A percentile compares a stretch with the other conserved stretches of the same genome.
phyloP scores from a whole-genome alignment of 805 yeast species.

The Cyberlindnera amylophila region DNA sequence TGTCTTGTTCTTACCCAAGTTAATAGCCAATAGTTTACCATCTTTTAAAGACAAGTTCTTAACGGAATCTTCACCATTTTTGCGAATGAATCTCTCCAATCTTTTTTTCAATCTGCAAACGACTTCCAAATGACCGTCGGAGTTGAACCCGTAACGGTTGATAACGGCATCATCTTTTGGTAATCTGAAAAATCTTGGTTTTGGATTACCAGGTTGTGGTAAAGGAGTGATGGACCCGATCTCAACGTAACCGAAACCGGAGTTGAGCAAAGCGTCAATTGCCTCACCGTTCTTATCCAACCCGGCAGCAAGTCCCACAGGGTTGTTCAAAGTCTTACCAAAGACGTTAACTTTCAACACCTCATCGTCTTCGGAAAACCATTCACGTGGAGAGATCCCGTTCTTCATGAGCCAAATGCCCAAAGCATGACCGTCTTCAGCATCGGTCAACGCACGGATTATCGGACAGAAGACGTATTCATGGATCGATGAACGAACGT shows the following conservation, averaged over 20 bases:
- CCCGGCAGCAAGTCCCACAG: constrained; percentile 94
- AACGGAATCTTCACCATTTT: constrained; percentile 22
- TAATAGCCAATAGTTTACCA: constrained; percentile 70
- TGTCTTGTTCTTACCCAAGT: constrained; percentile 86
- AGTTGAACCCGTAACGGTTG: constrained; percentile 92
- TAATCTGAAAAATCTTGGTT: constrained; percentile 85
- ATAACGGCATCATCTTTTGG: constrained; percentile 85
- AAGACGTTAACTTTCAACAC: constrained; percentile 58
- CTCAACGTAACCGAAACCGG: constrained; percentile 88
- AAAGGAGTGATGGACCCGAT: constrained; percentile 90
- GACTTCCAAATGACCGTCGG: constrained; percentile 80
- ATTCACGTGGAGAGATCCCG: constrained; percentile 63
- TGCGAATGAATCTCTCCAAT: constrained; percentile 37
- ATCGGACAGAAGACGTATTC: constrained; percentile 80
- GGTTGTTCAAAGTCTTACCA: constrained; percentile 61
- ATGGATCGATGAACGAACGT: constrained; percentile 79
- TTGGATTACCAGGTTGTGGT: constrained; percentile 94
- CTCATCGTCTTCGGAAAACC: constrained; percentile 48
- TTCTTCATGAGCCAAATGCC: constrained; percentile 68
- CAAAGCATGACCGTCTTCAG: constrained; percentile 79
- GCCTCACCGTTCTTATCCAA: constrained; percentile 92
- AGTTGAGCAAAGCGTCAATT: constrained; percentile 69
- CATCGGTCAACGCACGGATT: constrained; percentile 64
- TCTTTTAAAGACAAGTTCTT: constrained; percentile 49
- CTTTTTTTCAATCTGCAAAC: constrained; percentile 64